These are phyloP conservation scores for Ceratobasidium theobromae DNA, from an alignment of 1,284 basidiomycete genomes.

Conservation along the genomic window DNA sequence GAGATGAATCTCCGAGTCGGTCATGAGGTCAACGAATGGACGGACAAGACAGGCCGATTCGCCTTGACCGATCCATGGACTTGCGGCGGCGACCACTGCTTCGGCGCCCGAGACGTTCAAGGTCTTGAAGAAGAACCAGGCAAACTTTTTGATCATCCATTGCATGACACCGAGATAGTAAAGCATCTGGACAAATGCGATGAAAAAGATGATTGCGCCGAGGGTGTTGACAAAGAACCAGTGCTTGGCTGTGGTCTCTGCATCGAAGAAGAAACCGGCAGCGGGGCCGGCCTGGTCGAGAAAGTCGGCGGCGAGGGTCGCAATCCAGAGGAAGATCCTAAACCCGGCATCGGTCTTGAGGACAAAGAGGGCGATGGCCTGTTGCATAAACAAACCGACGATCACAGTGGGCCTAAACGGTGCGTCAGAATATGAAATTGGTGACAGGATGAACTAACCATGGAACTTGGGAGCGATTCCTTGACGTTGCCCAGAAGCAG, in stretches of 20 bases:
- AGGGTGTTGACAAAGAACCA: slow-evolving; percentile 79
- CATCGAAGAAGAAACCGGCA: slow-evolving; percentile 76
- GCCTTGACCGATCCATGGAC: slow-evolving; percentile 89
- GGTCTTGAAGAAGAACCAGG: slow-evolving; percentile 90
- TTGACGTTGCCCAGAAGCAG: slow-evolving; percentile 66
- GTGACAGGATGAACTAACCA: slow-evolving; percentile 50
- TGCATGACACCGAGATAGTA: slow-evolving; percentile 88
- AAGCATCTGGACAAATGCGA: slow-evolving; percentile 84
- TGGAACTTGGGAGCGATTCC: slow-evolving; percentile 59
- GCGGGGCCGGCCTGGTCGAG: slow-evolving; percentile 62
- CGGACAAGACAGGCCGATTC: slow-evolving; percentile 82
- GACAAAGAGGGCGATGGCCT: slow-evolving; percentile 82
- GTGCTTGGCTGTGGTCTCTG: slow-evolving; percentile 58
- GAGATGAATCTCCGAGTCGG: slow-evolving; percentile 84
- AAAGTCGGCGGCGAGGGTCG: slow-evolving; percentile 71
- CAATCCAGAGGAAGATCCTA: slow-evolving; percentile 78
- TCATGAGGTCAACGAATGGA: slow-evolving; percentile 88
- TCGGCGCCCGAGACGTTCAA: slow-evolving; percentile 88
- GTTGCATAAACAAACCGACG: slow-evolving; percentile 81
- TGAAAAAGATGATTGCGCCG: slow-evolving; percentile 79
- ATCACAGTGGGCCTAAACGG: slow-evolving; percentile 77
- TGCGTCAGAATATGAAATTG: not conserved
- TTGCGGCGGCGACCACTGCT: slow-evolving; percentile 87
- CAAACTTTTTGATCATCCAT: slow-evolving; percentile 82
- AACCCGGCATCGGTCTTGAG: slow-evolving; percentile 79